These are phyloP conservation scores for Candida fluviatilis DNA, from an alignment of 805 yeast species.

Conservation along the genomic window DNA sequence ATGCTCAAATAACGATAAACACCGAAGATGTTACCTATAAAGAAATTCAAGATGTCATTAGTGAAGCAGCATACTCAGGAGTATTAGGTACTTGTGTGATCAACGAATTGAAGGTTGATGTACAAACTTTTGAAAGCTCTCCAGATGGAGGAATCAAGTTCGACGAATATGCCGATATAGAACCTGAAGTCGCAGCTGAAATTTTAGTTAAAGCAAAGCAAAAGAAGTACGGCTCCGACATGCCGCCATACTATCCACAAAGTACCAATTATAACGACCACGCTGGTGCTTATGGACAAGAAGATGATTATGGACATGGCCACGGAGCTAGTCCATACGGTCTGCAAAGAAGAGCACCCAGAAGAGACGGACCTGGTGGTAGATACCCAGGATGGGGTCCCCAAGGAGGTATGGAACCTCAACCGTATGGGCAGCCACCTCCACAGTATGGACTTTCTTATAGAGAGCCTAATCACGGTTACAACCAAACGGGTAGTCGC, in stretches of 20 bases:
- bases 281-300: slow-evolving; percentile 5
- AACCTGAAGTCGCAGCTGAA: slow-evolving; percentile 61
- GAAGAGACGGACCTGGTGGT: slow-evolving; percentile 11
- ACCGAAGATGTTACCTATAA: slow-evolving; percentile 30
- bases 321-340: slow-evolving; percentile 9
- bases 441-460: slow-evolving; percentile 12
- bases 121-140: slow-evolving; percentile 68
- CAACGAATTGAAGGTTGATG: slow-evolving; percentile 53
- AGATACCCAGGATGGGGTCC: slow-evolving; percentile 4
- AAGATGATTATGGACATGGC: slow-evolving; percentile 7
- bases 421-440: slow-evolving; percentile 12
- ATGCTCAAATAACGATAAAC: slow-evolving; percentile 35
- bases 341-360: slow-evolving; percentile 6
- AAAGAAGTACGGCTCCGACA: slow-evolving; percentile 16
- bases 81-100: slow-evolving; percentile 67
- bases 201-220: slow-evolving; percentile 45
- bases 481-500: slow-evolving; percentile 6
- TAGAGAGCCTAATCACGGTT: slow-evolving; percentile 8
- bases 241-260: slow-evolving; percentile 13
- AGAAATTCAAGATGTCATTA: slow-evolving; percentile 38
- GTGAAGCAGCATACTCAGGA: slow-evolving; percentile 79
- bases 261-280: slow-evolving; percentile 10
- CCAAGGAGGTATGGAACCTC: slow-evolving; percentile 2
- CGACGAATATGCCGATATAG: slow-evolving; percentile 77
- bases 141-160: slow-evolving; percentile 71